Evolutionary conservation across 257 asterid species (phyloP).

Genomic region (Solanum pennellii): DNA sequence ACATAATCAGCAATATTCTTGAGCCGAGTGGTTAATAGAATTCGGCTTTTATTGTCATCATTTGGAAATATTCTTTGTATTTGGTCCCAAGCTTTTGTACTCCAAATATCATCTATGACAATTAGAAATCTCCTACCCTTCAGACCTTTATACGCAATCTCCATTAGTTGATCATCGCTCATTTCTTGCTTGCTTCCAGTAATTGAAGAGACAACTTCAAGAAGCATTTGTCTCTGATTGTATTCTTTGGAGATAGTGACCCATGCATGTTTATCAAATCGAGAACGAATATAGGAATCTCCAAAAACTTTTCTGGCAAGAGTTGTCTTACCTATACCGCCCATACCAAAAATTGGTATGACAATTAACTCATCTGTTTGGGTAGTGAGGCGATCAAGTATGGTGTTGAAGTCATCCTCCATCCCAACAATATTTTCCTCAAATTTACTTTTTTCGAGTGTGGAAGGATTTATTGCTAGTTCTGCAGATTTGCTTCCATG

Average conservation of each 20-base stretch:
- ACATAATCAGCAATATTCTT: background rate
- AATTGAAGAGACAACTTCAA: background rate
- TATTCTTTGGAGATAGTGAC: background rate
- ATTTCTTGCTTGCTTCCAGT: background rate
- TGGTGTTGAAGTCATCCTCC: background rate
- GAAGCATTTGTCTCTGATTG: background rate
- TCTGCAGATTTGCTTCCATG: background rate
- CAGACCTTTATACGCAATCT: background rate
- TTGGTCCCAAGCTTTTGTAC: background rate
- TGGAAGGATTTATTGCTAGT: accelerated
- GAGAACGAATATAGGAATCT: background rate
- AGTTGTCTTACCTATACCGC: background rate
- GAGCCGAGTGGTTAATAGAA: background rate
- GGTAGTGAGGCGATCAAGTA: background rate
- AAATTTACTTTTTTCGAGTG: accelerated
- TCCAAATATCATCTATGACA: background rate
- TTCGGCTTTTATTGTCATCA: background rate
- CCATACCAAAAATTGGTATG: background rate
- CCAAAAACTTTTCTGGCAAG: background rate
- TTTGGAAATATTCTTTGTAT: background rate
- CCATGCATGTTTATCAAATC: background rate
- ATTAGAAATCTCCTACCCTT: background rate
- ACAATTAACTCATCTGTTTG: background rate
- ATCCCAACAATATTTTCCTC: background rate
- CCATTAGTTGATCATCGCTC: background rate